These are phyloP conservation scores for Leishmania tropica DNA, from an alignment of 208 protist genomes.

Conservation along the genomic window DNA sequence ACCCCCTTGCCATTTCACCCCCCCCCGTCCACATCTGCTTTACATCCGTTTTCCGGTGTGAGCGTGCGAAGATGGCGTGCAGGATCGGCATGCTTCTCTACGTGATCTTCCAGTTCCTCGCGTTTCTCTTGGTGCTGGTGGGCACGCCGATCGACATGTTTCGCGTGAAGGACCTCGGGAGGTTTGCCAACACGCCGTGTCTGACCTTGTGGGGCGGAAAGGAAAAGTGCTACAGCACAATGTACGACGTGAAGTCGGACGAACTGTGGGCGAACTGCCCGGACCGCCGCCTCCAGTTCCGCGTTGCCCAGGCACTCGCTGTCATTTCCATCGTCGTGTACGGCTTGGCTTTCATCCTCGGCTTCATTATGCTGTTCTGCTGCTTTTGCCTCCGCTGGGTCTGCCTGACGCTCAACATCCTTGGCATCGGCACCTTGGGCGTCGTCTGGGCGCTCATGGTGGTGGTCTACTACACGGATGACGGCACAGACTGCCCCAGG, in stretches of 20 bases:
- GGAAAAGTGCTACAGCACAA: slow-evolving; percentile 14
- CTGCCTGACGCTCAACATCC: slow-evolving; percentile 36
- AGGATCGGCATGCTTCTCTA: slow-evolving; percentile 10
- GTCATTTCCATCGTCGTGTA: slow-evolving; percentile 20
- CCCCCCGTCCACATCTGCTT: too few relatives aligned
- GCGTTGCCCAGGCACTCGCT: slow-evolving; percentile 23
- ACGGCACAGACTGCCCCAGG: not conserved
- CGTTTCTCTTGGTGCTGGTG: slow-evolving; percentile 54
- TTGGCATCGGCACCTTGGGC: slow-evolving; percentile 19
- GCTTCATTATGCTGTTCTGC: slow-evolving; percentile 45
- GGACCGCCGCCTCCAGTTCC: slow-evolving; percentile 21
- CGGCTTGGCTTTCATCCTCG: slow-evolving; percentile 18
- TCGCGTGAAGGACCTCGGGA: not conserved
- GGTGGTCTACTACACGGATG: slow-evolving; percentile 16
- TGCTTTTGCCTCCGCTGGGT: slow-evolving; percentile 41
- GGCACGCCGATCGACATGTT: slow-evolving; percentile 63
- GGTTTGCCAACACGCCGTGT: not conserved
- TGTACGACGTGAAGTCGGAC: too few relatives aligned
- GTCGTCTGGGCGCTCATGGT: slow-evolving; percentile 45
- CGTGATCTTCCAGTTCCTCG: slow-evolving; percentile 40
- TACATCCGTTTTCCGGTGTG: too few relatives aligned
- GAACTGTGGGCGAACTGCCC: too few relatives aligned
- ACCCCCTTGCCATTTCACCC: too few relatives aligned
- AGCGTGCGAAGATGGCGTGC: not conserved
- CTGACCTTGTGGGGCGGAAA: not conserved